These are phyloP conservation scores for Epichloe sibirici DNA, from an alignment of 2,329 filamentous ascomycete species.

Conservation along the genomic window DNA sequence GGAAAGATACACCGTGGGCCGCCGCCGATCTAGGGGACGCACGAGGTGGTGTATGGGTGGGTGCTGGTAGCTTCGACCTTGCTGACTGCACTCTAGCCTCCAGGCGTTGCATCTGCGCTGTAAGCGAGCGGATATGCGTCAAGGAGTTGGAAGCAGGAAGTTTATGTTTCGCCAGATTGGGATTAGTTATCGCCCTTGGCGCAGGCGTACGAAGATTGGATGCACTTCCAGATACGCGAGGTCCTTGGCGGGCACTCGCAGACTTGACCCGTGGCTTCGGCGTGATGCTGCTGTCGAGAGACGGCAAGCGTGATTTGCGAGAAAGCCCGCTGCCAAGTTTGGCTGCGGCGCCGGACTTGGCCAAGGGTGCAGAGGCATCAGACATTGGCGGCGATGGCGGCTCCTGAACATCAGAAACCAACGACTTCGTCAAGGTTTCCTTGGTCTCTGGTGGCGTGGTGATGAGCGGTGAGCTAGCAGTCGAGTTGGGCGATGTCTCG, in stretches of 20 bases:
- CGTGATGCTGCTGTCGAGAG: slow-evolving; percentile 40
- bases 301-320: slow-evolving; percentile 42
- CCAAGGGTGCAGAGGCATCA: slow-evolving; percentile 57
- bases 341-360: slow-evolving; percentile 35
- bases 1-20: slow-evolving; percentile 14
- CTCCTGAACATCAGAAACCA: slow-evolving; percentile 57
- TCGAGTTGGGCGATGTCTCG: slow-evolving; percentile 66
- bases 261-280: slow-evolving; percentile 45
- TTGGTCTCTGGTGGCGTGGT: slow-evolving; percentile 71
- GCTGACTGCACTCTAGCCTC: slow-evolving; percentile 88
- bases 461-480: slow-evolving; percentile 81
- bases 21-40: slow-evolving; percentile 52
- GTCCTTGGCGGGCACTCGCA: slow-evolving; percentile 15
- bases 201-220: slow-evolving; percentile 32
- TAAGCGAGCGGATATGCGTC: slow-evolving; percentile 84
- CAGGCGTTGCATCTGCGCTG: slow-evolving; percentile 92
- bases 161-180: slow-evolving; percentile 37
- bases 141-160: slow-evolving; percentile 57
- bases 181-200: slow-evolving; percentile 36
- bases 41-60: slow-evolving; percentile 63
- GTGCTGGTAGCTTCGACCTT: slow-evolving; percentile 80
- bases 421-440: slow-evolving; percentile 43
- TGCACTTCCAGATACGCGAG: slow-evolving; percentile 35
- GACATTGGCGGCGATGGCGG: slow-evolving; percentile 92
- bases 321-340: slow-evolving; percentile 18